Conservation (phyloP, 179 eudicot genomes). For the Camellia oleifera region DNA sequence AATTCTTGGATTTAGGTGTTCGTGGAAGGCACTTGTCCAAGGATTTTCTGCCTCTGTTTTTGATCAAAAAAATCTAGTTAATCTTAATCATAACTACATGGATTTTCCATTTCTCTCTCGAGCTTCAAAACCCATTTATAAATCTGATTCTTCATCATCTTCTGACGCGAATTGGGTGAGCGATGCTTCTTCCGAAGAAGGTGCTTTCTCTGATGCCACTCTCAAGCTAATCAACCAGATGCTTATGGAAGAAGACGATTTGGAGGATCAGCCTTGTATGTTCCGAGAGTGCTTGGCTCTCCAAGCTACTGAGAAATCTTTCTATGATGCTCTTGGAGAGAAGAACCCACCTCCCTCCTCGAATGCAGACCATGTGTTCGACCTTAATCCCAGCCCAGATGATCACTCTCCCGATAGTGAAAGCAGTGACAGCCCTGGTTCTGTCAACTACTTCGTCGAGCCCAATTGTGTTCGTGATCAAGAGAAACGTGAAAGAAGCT, state of each 20-base stretch:
- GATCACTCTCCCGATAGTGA: slow-evolving; percentile 19
- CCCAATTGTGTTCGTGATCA: slow-evolving; percentile 18
- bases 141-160: too few species aligned
- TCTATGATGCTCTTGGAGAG: slow-evolving; percentile 48
- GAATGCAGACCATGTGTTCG: background rate
- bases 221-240: slow-evolving; percentile 16
- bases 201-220: background rate
- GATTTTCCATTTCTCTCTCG: too few species aligned
- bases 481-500: slow-evolving; percentile 22
- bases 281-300: slow-evolving; percentile 31
- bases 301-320: slow-evolving; percentile 42
- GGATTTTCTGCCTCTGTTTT: too few species aligned
- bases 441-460: background rate
- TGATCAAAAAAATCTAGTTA: too few species aligned
- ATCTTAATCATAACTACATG: too few species aligned
- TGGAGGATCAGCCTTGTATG: slow-evolving; percentile 23
- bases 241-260: slow-evolving; percentile 35
- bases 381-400: slow-evolving; percentile 14
- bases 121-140: too few species aligned
- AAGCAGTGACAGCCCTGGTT: slow-evolving; percentile 22
- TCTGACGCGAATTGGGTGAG: too few species aligned
- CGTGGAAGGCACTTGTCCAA: too few species aligned
- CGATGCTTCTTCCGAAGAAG: background rate
- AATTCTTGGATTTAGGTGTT: too few species aligned
- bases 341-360: slow-evolving; percentile 18